phyloP scores from a whole-genome alignment of 805 yeast genomes.

The Kuraishia hungarica region DNA sequence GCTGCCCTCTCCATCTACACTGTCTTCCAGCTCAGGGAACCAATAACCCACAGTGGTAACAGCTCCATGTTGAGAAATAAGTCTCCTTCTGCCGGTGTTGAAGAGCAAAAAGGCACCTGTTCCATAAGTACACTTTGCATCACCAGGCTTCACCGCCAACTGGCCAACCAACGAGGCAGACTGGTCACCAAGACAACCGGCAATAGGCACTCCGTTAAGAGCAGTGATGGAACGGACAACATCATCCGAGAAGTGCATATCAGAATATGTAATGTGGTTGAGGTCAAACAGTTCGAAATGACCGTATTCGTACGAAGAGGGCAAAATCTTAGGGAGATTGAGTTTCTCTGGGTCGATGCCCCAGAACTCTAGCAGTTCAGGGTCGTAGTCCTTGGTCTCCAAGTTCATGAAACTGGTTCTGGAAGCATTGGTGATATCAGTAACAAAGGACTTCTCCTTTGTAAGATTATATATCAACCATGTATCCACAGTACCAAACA shows the following conservation, averaged over 20 bases:
- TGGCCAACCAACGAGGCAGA: slow-evolving; percentile 92
- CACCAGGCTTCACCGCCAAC: slow-evolving; percentile 72
- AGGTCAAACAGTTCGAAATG: slow-evolving; percentile 55
- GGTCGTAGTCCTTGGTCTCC: slow-evolving; percentile 67
- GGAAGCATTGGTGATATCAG: slow-evolving; percentile 89
- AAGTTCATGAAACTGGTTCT: slow-evolving; percentile 87
- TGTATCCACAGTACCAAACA: slow-evolving; percentile 92
- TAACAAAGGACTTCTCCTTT: slow-evolving; percentile 55
- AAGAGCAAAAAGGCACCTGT: slow-evolving; percentile 89
- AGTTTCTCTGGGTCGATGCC: slow-evolving; percentile 63
- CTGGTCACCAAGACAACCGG: slow-evolving; percentile 93
- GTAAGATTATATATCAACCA: slow-evolving; percentile 89
- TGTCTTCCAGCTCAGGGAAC: slow-evolving; percentile 60
- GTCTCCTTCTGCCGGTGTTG: slow-evolving; percentile 72
- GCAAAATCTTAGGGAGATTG: slow-evolving; percentile 64
- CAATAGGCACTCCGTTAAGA: slow-evolving; percentile 60
- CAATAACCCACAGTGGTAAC: slow-evolving; percentile 87
- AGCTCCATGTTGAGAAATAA: slow-evolving; percentile 72
- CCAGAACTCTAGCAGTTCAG: slow-evolving; percentile 68
- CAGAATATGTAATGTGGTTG: slow-evolving; percentile 39
- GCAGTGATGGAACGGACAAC: slow-evolving; percentile 15
- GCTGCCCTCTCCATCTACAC: slow-evolving; percentile 23
- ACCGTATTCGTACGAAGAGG: slow-evolving; percentile 76
- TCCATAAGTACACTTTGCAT: slow-evolving; percentile 93
- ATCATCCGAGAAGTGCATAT: slow-evolving; percentile 39